Base-by-base conservation (phyloP, 768 basidiomycete species). In the Calocybe indica region DNA sequence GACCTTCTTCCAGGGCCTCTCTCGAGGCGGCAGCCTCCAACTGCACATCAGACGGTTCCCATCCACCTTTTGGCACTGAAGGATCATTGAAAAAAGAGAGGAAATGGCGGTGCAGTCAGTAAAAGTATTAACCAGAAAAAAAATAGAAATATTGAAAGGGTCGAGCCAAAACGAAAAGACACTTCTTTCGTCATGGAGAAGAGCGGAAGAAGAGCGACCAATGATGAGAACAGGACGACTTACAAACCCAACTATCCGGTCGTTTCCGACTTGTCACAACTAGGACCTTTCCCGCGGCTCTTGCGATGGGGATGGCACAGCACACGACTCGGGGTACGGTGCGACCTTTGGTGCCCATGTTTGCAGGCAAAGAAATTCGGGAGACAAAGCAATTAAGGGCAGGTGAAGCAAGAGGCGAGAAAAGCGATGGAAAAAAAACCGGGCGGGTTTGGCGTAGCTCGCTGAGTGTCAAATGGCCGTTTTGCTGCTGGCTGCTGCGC, bases 1-100 rank as follows among this genome's bases (percentile, higher is more conserved):
- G 87, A 92, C 90, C 90, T 92, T 92, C 90, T 88, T 92, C 90
- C 67, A 86, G 75, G 71, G 90, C 90, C 82, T 92, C 90, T 67
- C 90, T 80, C 60, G 81, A 85, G 71, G 90, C 90, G 64, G 90
- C 90, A 71, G 81, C 83, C 75, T 91, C 88, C 60, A 92, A 72
- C 66, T 73, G 75, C 58, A 76, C 82, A 77, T 92, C 90, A 48
- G 84, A 75, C 56, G 80, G 71, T 68, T 92, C 90, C 84, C 84
- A 92, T 62, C 90, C 90, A 65, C 90, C 90, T 74, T 92, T 92
- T n/a, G 90, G 90, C 60, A 92, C 90, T 92, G 62, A 6, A 22
- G 22, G 4, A 22, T 22, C 22, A 22, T 22, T 22, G 44, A 46
- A 49, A 46, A 48, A 30, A 37, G 34, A 50, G 30, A 34, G 37